Base-by-base conservation (phyloP, 148 eudicot species). In the Beta vulgaris region DNA sequence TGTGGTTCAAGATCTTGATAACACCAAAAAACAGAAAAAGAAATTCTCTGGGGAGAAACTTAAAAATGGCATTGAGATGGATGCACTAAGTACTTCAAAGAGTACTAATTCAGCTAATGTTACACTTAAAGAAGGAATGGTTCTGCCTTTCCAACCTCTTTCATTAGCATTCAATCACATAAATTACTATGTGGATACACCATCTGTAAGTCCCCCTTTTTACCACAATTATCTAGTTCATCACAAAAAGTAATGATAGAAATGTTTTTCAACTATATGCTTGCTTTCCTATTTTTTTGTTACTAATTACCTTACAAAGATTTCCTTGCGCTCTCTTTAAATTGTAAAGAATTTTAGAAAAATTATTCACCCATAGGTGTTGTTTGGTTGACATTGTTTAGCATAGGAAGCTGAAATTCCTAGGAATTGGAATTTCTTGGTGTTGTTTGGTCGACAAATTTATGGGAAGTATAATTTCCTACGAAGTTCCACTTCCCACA, bases 101-200 rank as follows among this genome's bases (percentile, higher is more conserved):
- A 42, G 71, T 44, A 71, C 7, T 43, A 73, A 51, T 55, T 73
- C 81, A 54, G 80, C 18, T 48, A 77, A 67, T 49, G 79, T 72
- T 37, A 40, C 73, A 34, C 57, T 71, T 69, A 80, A 58, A 79
- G 82, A 65, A 73, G 88, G 87, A 80, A 87, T 85, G 90, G 82
- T 86, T 78, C 80, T 90, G 79, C 88, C 91, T 32, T 90, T 88
- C 77, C 84, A 59, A 51, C 94, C 91, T 48, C 87, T 83, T 85
- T 85, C 91, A 65, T 79, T 90, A 61, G 86, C 90, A 69, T 90
- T 90, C 73, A 79, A 77, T 74, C 90, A 86, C 54, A 76, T 90
- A 82, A 88, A 85, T 40, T 90, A 90, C 74, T 83, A 79, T 29
- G 88, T 90, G 32, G 87, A 90, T 58, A 86, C 84, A 87, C 91